Base-by-base conservation (phyloP, 2,329 filamentous ascomycete genomes). In the Colletotrichum euphorbiae region DNA sequence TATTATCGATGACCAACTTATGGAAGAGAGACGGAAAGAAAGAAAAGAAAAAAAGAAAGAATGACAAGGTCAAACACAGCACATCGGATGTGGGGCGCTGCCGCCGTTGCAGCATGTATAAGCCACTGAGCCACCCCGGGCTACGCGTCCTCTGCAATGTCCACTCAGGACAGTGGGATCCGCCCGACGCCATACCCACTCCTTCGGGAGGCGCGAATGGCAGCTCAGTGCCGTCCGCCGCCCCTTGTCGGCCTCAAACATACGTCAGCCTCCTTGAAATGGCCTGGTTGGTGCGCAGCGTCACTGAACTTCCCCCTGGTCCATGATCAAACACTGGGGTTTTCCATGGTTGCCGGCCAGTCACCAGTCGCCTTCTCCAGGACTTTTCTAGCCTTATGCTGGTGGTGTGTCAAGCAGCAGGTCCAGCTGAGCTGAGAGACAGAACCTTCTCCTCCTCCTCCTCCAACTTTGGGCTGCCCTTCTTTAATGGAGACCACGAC, bases 191-290 rank as follows among this genome's bases (percentile, higher is more conserved):
- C 33, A 38, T 38, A 11, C 33, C 64, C 64, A 67, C 64, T 33
- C 11, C 28, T 28, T 42, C 12, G 60, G 38, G 45, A 24, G 51
- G 33, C 51, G 28, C 52, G 40, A 59, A 45, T 56, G 54, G 40
- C 46, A 54, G 48, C 12, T 43, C 31, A 24, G 5, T 59, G 46
- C 42, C 60, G 46, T 66, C 36, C 11, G 66, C 21, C 33, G n/a
- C 17, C 13, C 33, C 46, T 43, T 21, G 57, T 51, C 46, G 43
- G 43, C 48, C 62, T 69, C 66, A 65, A 69, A 69, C 66, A n/a
- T 66, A 66, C 65, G 61, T 65, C 65, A 68, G 65, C 65, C 65
- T 60, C 61, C 65, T 60, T 36, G 65, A n/a, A 43, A 31, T 52
- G 45, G 60, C 17, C 19, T 43, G 45, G 31, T 51, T 50, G 57